These are phyloP conservation scores for Schrenkiella parvula DNA, from an alignment of 345 rosid genomes.

Conservation along the genomic window DNA sequence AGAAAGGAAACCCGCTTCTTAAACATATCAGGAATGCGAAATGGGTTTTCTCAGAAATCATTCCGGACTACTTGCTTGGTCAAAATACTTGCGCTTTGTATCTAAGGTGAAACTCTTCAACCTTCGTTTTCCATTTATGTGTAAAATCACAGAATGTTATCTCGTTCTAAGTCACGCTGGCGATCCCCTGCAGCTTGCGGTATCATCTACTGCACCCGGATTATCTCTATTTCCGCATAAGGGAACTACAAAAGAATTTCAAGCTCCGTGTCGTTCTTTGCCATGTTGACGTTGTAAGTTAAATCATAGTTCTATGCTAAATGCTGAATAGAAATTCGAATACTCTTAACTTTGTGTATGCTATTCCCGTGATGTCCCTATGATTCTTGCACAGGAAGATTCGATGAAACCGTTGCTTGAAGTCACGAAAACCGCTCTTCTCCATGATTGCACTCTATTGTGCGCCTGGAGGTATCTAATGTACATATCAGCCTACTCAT, in stretches of 20 bases:
- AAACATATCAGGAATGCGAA: constrained; percentile 81
- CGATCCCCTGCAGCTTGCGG: constrained; percentile 53
- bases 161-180: background rate
- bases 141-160: background rate
- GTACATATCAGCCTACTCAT: background rate
- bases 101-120: constrained; percentile 51
- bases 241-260: constrained; percentile 84
- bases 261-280: constrained; percentile 84
- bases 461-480: constrained; percentile 76
- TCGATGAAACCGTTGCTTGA: constrained; percentile 73
- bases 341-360: background rate
- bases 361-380: background rate
- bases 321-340: background rate
- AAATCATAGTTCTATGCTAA: background rate
- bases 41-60: constrained; percentile 74
- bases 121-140: background rate
- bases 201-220: constrained; percentile 94
- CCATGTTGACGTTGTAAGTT: constrained; percentile 87
- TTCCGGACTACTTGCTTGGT: constrained; percentile 81
- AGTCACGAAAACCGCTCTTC: constrained; percentile 74
- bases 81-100: constrained; percentile 81
- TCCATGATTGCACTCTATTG: constrained; percentile 84
- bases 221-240: constrained; percentile 82
- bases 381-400: constrained; percentile 58
- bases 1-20: constrained; percentile 96